Conservation (phyloP, 176 grass and related monocot species). For the Lolium multiflorum region DNA sequence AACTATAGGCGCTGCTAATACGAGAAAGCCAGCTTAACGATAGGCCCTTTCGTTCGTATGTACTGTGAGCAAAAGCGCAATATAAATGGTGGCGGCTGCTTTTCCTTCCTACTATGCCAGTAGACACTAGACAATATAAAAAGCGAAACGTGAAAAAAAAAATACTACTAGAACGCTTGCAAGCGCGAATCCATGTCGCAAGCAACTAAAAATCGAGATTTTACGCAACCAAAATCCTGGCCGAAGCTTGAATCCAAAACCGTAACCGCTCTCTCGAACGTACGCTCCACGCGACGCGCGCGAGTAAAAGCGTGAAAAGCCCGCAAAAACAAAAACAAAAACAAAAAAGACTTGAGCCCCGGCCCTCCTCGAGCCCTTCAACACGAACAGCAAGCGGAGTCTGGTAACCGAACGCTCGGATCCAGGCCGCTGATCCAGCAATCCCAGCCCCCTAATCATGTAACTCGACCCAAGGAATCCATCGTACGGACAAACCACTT, state of each 20-base stretch:
- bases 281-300: slow-evolving; percentile 46
- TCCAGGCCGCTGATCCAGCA: neutral
- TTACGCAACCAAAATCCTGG: slow-evolving; percentile 31
- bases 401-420: slow-evolving; percentile 19
- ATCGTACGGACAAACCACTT: neutral
- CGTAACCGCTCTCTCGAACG: neutral
- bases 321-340: neutral
- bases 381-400: slow-evolving; percentile 11
- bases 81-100: neutral
- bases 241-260: neutral
- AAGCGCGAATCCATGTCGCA: neutral
- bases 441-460: neutral
- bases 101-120: neutral
- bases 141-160: slow-evolving; percentile 23
- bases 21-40: no score
- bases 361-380: no score
- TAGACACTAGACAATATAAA: neutral
- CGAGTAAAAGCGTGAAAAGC: slow-evolving; percentile 42
- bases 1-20: slow-evolving; percentile 15
- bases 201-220: neutral
- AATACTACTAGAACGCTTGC: neutral
- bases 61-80: neutral
- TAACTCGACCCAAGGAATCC: neutral
- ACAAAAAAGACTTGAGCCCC: no score
- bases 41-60: no score